Conservation (phyloP, 108 stramenopile genomes). For the Nitzschia sp. region DNA sequence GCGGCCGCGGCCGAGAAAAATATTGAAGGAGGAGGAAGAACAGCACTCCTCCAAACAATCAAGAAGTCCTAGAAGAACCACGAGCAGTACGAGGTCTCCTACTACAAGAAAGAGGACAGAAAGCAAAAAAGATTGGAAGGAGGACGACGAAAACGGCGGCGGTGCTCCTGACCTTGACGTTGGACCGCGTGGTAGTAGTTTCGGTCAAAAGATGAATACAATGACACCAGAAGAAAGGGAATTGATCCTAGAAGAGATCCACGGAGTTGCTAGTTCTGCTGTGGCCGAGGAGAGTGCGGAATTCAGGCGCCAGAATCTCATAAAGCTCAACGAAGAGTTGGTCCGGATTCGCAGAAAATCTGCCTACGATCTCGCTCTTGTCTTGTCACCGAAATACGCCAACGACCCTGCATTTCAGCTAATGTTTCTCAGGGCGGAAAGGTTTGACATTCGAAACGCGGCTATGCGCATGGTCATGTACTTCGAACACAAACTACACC, state of each 20-base stretch:
- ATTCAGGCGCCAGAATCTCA: background rate
- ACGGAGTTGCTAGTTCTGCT: constrained; percentile 3
- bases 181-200: no score
- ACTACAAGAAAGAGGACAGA: no score
- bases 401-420: constrained; percentile 6
- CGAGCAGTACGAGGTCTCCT: no score
- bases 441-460: constrained; percentile 9
- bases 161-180: no score
- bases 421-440: constrained; percentile 25
- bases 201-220: background rate
- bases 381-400: background rate
- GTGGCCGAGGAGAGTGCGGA: background rate
- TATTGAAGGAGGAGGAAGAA: no score
- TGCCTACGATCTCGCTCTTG: constrained; percentile 2
- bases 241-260: constrained; percentile 1
- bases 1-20: no score
- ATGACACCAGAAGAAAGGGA: constrained; percentile 7
- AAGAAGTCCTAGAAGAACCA: no score
- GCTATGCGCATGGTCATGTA: constrained; percentile 11
- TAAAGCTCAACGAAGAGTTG: background rate
- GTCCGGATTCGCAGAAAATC: background rate
- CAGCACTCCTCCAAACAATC: no score
- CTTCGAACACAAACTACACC: constrained; percentile 14
- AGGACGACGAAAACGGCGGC: no score
- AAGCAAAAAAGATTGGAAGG: no score